Base-by-base conservation (phyloP, 2,329 filamentous ascomycete species). In the Hymenoscyphus infarciens region DNA sequence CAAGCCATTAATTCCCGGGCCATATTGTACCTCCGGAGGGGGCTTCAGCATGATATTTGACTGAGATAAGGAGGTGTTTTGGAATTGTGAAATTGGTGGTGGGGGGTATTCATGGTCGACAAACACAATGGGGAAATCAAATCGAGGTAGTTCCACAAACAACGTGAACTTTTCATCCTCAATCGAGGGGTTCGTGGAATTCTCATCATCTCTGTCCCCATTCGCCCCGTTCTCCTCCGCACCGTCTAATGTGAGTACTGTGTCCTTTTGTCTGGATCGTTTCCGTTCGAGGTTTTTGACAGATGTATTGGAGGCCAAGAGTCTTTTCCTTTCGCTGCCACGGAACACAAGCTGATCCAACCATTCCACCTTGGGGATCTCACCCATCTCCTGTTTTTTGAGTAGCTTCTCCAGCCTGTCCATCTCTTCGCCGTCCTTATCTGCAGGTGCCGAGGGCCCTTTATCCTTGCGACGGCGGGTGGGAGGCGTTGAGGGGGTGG, bases 341-440 rank as follows among this genome's bases (percentile, higher is more conserved):
- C 94, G 87, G 74, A 96, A 99, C 2, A 97, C 93, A 70, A 98
- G 83, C 72, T 95, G 91, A 75, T 99, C 95, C 53, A 99, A 83
- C 96, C 95, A 99, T 71, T 96, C 91, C 56, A 97, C 90, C 16
- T 92, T 86, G 0, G 91, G 87, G 29, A 99, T 94, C 74, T 99
- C 95, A 19, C 92, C 93, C 89, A 97, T 96, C 74, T 99, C 96
- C 73, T 98, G 95, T 77, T 97, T 96, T 77, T 99, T 99, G 74
- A 99, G 90, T 25, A 98, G 77, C 60, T 87, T 88, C 73, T 98
- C 93, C 69, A 99, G 83, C 19, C 95, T 83, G 70, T 97, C 92
- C 65, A 97, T 83, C 76, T 99, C 95, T 60, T 91, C 87, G n/a
- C 79, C 79, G 64, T 96, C 87, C 69, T 88, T 88, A 62, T 90